Base-by-base conservation (phyloP, 306 rosid species). In the Pyrus communis region DNA sequence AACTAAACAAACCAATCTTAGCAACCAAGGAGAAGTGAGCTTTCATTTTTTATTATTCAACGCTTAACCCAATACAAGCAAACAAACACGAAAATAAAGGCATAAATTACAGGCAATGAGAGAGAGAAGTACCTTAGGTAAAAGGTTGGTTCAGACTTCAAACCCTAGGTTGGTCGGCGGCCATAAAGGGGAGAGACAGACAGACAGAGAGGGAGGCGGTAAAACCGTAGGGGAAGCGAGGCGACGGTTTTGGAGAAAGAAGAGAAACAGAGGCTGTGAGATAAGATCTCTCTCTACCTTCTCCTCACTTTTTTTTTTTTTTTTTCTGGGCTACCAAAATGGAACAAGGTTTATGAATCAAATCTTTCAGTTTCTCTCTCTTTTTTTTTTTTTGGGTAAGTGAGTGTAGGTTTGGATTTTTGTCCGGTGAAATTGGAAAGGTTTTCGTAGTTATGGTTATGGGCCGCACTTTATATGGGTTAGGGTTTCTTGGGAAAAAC, bases 131-230 rank as follows among this genome's bases (percentile, higher is more conserved):
- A 62, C 81, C 73, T 45, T 27, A 31, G 21, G 43, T 35, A n/a
- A 70, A 35, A 67, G 79, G 69, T 69, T 40, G n/a, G 11, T 63
- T 67, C 63, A 60, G 68, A 70, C 71, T 63, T 67, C 57, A 60
- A 76, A 70, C 68, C 78, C 81, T 65, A 77, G 79, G 68, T 75
- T 78, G 61, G 75, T 54, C 69, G 46, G 74, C 19, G 83, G 74
- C 82, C 86, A 75, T 77, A 74, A 31, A 54, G 45, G 5, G 70
- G 35, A 15, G 5, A 57, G 40, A 22, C 45, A 27, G 55, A 28
- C 30, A 28, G 30, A 28, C 46, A 80, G 70, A 80, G 70, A 63
- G 49, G 62, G 61, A 59, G 57, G 40, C 28, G 70, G 62, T 3
- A 70, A 73, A 62, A 17, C 3, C 55, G 21, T 51, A 49, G 40